phyloP scores from a whole-genome alignment of 2,329 filamentous ascomycete genomes.

The Aspergillus ustus region DNA sequence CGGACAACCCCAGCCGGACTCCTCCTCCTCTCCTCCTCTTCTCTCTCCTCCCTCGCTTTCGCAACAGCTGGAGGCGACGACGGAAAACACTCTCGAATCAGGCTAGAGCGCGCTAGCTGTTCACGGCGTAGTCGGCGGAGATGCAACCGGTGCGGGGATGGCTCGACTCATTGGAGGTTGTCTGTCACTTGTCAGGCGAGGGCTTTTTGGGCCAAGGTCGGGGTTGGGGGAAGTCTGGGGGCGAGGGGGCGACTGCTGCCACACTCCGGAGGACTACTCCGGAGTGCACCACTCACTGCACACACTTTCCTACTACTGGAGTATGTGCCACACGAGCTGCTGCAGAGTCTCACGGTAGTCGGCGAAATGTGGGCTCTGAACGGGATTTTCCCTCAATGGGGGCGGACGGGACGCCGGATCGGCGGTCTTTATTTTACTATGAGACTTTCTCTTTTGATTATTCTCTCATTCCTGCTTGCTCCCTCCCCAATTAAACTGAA shows the following conservation, averaged over 20 bases:
- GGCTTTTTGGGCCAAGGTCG: not conserved
- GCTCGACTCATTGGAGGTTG: not conserved
- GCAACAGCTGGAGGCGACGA: no score
- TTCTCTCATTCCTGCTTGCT: no score
- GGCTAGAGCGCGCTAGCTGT: not conserved
- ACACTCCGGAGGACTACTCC: not conserved
- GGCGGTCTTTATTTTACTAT: not conserved
- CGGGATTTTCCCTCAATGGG: constrained; percentile 27
- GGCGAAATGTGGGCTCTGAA: not conserved
- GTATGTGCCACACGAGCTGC: no score
- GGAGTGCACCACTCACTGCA: no score
- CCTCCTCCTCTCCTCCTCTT: no score
- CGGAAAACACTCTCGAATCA: not conserved
- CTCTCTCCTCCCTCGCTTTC: no score
- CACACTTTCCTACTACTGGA: no score
- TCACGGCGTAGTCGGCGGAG: constrained; percentile 15
- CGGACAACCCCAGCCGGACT: no score
- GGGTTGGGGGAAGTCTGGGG: not conserved
- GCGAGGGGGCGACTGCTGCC: no score
- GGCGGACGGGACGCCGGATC: constrained; percentile 23
- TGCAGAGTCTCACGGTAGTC: not conserved
- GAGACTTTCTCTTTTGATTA: no score
- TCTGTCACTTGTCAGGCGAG: not conserved
- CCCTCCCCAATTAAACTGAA: no score
- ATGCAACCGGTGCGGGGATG: constrained; percentile 25